phyloP scores from a whole-genome alignment of 192 early-diverging fungal genomes.

The Cetraspora pellucida region DNA sequence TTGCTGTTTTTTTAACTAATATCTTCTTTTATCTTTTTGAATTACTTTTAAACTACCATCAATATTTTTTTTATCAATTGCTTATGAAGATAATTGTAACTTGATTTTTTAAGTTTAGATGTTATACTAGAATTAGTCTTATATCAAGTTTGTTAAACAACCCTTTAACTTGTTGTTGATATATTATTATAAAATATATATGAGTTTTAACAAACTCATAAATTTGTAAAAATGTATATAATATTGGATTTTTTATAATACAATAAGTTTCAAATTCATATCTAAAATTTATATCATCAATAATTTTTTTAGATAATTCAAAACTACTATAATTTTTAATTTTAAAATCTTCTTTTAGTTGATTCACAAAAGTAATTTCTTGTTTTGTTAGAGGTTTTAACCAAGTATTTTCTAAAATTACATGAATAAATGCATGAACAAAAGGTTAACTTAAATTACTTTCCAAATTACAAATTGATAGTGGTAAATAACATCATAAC shows the following conservation, averaged over 20 bases:
- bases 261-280: not conserved
- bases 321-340: not conserved
- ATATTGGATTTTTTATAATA: not conserved
- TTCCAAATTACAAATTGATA: constrained; percentile 6
- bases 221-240: not conserved
- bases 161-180: constrained; percentile 18
- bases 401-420: not conserved
- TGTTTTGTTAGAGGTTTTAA: not conserved
- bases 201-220: constrained; percentile 1
- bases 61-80: too few species aligned
- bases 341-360: not conserved
- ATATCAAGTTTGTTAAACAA: not conserved
- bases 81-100: too few species aligned
- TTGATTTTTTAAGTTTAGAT: not conserved
- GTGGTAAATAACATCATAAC: not conserved
- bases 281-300: not conserved
- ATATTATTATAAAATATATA: constrained; percentile 4
- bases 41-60: too few species aligned
- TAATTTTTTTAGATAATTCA: not conserved
- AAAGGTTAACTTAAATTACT: not conserved
- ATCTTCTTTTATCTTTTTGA: too few species aligned
- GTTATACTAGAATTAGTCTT: constrained; percentile 3
- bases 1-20: too few species aligned
- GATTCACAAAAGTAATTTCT: not conserved
- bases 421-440: not conserved